Evolutionary conservation across 192 early-diverging fungal species (phyloP).

Genomic region (Lunasporangiospora selenospora): DNA sequence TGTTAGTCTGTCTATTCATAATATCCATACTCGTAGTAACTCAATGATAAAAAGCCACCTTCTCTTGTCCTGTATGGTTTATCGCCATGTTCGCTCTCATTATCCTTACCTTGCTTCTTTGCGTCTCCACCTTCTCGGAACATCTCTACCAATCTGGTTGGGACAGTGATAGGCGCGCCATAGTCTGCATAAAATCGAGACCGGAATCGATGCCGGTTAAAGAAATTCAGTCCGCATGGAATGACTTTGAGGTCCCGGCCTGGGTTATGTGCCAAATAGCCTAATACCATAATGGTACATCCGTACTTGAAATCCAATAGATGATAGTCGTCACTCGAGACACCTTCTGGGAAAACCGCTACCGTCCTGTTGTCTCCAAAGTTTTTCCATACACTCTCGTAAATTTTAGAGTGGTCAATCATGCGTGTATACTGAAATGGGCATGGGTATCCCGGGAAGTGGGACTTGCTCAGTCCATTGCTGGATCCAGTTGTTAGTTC

Average conservation of each 20-base stretch:
- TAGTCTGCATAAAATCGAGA: slow-evolving; percentile 50
- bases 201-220: slow-evolving; percentile 56
- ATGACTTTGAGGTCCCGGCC: slow-evolving; percentile 45
- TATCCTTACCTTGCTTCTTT: slow-evolving; percentile 40
- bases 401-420: slow-evolving; percentile 47
- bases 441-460: slow-evolving; percentile 36
- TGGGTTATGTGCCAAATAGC: slow-evolving; percentile 41
- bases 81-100: not conserved
- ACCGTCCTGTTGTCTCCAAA: slow-evolving; percentile 47
- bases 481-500: too few relatives aligned
- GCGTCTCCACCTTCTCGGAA: slow-evolving; percentile 41
- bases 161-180: slow-evolving; percentile 35
- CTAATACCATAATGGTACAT: slow-evolving; percentile 52
- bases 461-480: too few relatives aligned
- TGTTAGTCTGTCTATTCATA: too few relatives aligned
- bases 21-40: too few relatives aligned
- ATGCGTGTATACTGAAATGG: slow-evolving; percentile 41
- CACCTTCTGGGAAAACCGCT: slow-evolving; percentile 50
- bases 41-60: too few relatives aligned
- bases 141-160: slow-evolving; percentile 35
- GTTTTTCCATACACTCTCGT: slow-evolving; percentile 49
- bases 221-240: slow-evolving; percentile 54
- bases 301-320: slow-evolving; percentile 52
- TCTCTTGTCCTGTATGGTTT: too few relatives aligned
- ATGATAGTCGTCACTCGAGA: slow-evolving; percentile 51